phyloP scores from a whole-genome alignment of 2,329 filamentous ascomycete genomes.

The Venturia asperata region DNA sequence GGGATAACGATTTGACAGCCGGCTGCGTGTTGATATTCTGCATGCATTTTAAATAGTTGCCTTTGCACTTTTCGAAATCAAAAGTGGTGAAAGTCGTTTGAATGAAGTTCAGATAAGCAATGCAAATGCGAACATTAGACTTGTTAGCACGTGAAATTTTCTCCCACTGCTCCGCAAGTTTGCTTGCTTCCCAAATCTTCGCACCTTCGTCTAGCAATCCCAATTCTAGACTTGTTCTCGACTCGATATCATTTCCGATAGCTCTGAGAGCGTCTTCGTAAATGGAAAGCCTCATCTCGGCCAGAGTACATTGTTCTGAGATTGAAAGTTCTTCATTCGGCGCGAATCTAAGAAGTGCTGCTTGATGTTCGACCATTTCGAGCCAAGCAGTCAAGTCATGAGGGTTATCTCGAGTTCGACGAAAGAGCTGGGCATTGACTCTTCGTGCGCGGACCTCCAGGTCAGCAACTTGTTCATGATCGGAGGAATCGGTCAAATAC shows the following conservation, averaged over 20 bases:
- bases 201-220: slow-evolving; percentile 66
- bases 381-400: slow-evolving; percentile 67
- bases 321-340: slow-evolving; percentile 29
- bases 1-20: slow-evolving; percentile 38
- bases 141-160: slow-evolving; percentile 51
- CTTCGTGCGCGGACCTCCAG: slow-evolving; percentile 17
- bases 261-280: slow-evolving; percentile 69
- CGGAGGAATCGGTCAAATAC: slow-evolving; percentile 28
- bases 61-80: slow-evolving; percentile 58
- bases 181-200: slow-evolving; percentile 64
- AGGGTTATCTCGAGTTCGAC: slow-evolving; percentile 58
- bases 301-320: slow-evolving; percentile 60
- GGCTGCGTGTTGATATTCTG: slow-evolving; percentile 30
- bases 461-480: slow-evolving; percentile 5
- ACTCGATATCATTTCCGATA: slow-evolving; percentile 37
- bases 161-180: slow-evolving; percentile 58
- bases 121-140: slow-evolving; percentile 61
- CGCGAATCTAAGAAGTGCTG: slow-evolving; percentile 48
- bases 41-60: slow-evolving; percentile 54
- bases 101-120: slow-evolving; percentile 60
- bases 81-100: slow-evolving; percentile 63
- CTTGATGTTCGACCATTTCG: slow-evolving; percentile 70
- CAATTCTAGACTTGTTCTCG: slow-evolving; percentile 55
- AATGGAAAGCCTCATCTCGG: slow-evolving; percentile 72
- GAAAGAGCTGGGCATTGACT: slow-evolving; percentile 53